These are phyloP conservation scores for Blepharisma japonicum DNA, from an alignment of 73 alveolate genomes.

Conservation along the genomic window DNA sequence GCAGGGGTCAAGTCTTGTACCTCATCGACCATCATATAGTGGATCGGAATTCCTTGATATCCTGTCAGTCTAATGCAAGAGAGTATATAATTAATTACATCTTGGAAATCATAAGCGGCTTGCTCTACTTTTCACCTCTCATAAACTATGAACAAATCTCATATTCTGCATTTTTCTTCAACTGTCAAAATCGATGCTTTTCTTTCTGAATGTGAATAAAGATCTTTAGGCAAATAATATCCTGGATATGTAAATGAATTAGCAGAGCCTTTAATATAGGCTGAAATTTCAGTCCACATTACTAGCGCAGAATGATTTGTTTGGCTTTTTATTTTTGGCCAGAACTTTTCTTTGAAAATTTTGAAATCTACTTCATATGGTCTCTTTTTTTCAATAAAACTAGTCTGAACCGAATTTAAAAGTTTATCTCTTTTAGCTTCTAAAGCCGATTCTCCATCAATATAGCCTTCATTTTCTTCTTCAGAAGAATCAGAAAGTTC, in stretches of 20 bases:
- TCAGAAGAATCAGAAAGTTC: conserved; percentile 26
- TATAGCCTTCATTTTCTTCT: conserved; percentile 34
- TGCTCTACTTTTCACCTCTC: conserved; percentile 73
- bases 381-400: conserved; percentile 30
- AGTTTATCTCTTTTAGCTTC: not conserved
- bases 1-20: conserved; percentile 79
- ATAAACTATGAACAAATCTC: conserved; percentile 47
- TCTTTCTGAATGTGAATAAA: conserved; percentile 23
- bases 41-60: conserved; percentile 49
- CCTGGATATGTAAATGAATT: conserved; percentile 41
- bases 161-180: conserved; percentile 24
- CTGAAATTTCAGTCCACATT: conserved; percentile 86
- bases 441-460: not conserved
- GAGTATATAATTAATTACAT: conserved; percentile 71
- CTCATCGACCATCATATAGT: conserved; percentile 81
- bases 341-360: conserved; percentile 51
- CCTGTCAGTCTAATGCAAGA: conserved; percentile 37
- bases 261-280: conserved; percentile 76
- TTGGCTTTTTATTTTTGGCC: conserved; percentile 40
- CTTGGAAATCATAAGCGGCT: conserved; percentile 81
- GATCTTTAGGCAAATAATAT: conserved; percentile 34
- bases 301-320: conserved; percentile 46
- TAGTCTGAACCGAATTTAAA: not conserved
- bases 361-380: conserved; percentile 61
- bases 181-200: conserved; percentile 40